phyloP scores from a whole-genome alignment of 768 basidiomycete species.

The Hypsizygus marmoreus region DNA sequence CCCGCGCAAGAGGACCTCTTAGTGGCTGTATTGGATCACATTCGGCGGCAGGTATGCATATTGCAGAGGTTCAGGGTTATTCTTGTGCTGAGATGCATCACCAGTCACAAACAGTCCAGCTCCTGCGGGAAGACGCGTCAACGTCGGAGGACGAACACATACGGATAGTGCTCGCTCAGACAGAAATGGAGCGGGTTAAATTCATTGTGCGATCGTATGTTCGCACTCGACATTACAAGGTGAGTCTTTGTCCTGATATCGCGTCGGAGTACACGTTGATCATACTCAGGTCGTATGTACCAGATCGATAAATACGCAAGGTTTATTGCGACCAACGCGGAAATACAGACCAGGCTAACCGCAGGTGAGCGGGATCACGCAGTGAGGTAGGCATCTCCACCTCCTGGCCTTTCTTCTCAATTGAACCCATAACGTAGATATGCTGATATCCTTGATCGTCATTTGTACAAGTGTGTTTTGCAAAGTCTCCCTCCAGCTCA shows the following conservation, averaged over 20 bases:
- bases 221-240: conserved; percentile 85
- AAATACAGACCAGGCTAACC: conserved; percentile 77
- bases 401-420: background rate
- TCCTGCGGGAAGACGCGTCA: conserved; percentile 75
- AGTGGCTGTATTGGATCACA: conserved; percentile 67
- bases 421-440: conserved; percentile 49
- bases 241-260: conserved; percentile 28
- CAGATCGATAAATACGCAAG: conserved; percentile 91
- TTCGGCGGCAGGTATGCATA: conserved; percentile 88
- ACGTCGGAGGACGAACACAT: conserved; percentile 94
- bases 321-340: conserved; percentile 69
- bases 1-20: conserved; percentile 72
- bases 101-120: conserved; percentile 78
- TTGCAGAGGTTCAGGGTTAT: no score
- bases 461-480: conserved; percentile 79
- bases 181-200: conserved; percentile 92
- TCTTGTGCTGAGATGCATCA: conserved; percentile 15
- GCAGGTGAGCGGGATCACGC: conserved; percentile 83
- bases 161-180: conserved; percentile 89
- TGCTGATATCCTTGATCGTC: conserved; percentile 72
- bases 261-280: conserved; percentile 13
- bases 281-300: conserved; percentile 19
- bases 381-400: conserved; percentile 49
- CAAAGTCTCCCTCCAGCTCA: conserved; percentile 81
- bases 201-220: conserved; percentile 91